phyloP scores from a whole-genome alignment of 805 yeast genomes.

The Suhomyces xylopsoci region DNA sequence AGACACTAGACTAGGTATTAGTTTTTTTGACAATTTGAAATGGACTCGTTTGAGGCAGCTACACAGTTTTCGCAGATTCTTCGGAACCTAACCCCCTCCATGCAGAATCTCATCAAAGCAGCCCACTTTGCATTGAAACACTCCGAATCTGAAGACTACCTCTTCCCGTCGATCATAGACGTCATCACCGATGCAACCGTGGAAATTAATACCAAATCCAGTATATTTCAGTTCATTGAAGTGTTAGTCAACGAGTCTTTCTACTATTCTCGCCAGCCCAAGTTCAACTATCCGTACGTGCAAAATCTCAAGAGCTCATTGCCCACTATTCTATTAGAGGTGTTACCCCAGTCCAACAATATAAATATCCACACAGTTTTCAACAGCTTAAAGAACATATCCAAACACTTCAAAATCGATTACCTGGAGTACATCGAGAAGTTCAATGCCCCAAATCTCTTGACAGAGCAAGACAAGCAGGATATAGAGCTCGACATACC shows the following conservation, averaged over 20 bases:
- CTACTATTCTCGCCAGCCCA: conserved; percentile 31
- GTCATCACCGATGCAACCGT: conserved; percentile 45
- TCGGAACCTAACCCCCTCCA: conserved; percentile 62
- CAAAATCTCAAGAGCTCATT: conserved; percentile 29
- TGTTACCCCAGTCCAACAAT: conserved; percentile 35
- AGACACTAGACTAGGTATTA: no score
- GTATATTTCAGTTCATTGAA: conserved; percentile 68
- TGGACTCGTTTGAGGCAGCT: conserved; percentile 87
- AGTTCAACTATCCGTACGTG: conserved; percentile 39
- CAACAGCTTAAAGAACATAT: conserved; percentile 34
- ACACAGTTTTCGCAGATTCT: conserved; percentile 69
- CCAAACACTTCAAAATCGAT: conserved; percentile 33
- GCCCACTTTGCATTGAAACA: conserved; percentile 57
- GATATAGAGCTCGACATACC: conserved; percentile 29
- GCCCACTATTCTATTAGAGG: conserved; percentile 32
- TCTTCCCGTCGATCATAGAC: conserved; percentile 64
- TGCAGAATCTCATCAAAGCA: conserved; percentile 47
- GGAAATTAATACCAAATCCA: conserved; percentile 61
- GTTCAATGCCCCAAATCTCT: conserved; percentile 27
- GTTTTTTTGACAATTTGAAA: no score
- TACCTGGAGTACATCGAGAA: conserved; percentile 20
- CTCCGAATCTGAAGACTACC: conserved; percentile 60
- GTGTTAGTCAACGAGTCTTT: conserved; percentile 46
- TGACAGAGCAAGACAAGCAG: conserved; percentile 35
- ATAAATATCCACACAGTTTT: conserved; percentile 37